A percentile compares a stretch with the other conserved stretches of the same genome.
These are phyloP conservation scores for Gossypium sturtianum DNA, from an alignment of 345 rosid species.

Conservation along the genomic window DNA sequence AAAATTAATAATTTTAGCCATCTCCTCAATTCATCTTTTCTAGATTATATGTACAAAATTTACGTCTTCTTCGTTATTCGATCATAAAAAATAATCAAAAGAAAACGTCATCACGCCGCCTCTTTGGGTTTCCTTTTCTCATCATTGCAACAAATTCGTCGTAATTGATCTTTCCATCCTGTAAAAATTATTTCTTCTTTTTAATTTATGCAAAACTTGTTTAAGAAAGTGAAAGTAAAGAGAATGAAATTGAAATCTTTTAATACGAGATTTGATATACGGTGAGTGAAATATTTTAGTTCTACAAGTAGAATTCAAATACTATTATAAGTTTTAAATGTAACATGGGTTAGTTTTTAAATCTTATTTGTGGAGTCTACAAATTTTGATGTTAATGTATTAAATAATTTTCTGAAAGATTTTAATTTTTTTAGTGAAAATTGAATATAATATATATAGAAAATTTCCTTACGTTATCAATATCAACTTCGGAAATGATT, in stretches of 20 bases:
- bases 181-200: not conserved
- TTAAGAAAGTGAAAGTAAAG: too few relatives aligned
- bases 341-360: too few relatives aligned
- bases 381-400: too few relatives aligned
- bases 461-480: slow-evolving; percentile 52
- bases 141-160: slow-evolving; percentile 97
- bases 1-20: not conserved
- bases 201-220: too few relatives aligned
- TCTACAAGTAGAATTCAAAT: too few relatives aligned
- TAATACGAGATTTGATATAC: too few relatives aligned
- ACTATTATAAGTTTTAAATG: too few relatives aligned
- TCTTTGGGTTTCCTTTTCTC: slow-evolving; percentile 94
- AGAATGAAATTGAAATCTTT: too few relatives aligned
- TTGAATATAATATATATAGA: not conserved
- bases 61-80: not conserved
- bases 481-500: slow-evolving; percentile 75
- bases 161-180: slow-evolving; percentile 91
- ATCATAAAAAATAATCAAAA: slow-evolving; percentile 16
- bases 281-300: too few relatives aligned
- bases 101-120: slow-evolving; percentile 60
- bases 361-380: too few relatives aligned
- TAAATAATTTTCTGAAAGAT: too few relatives aligned
- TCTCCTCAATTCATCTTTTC: not conserved
- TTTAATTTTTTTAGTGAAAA: too few relatives aligned
- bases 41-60: not conserved